Percentiles rank a stretch among this genome's conserved stretches.
These are phyloP conservation scores for Cryphonectria carpinicola DNA, from an alignment of 2,329 filamentous ascomycete species.

Conservation along the genomic window DNA sequence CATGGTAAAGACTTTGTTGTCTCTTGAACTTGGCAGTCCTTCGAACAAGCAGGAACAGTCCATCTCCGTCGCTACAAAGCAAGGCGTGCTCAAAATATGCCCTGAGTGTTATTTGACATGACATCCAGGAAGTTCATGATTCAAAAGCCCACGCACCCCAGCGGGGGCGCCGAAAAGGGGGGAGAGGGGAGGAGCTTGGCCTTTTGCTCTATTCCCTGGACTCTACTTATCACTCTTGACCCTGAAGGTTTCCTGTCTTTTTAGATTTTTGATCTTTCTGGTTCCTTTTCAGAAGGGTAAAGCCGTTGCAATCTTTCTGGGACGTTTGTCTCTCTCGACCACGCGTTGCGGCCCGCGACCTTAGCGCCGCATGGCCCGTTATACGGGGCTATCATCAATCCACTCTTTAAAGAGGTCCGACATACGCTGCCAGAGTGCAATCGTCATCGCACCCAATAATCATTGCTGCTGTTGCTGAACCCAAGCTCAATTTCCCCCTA, in stretches of 20 bases:
- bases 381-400: background rate
- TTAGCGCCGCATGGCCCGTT: background rate
- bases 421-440: background rate
- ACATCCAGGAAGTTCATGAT: background rate
- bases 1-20: too few relatives aligned
- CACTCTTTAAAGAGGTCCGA: background rate
- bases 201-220: background rate
- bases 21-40: too few relatives aligned
- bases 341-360: background rate
- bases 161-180: too few relatives aligned
- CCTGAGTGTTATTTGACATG: background rate
- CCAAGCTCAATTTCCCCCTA: too few relatives aligned
- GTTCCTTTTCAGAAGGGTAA: background rate
- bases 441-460: background rate
- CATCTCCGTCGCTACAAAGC: too few relatives aligned
- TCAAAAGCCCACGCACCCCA: background rate
- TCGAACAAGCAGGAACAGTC: too few relatives aligned
- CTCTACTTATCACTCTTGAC: background rate
- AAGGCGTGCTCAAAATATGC: background rate
- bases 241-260: too few relatives aligned
- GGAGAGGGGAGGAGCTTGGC: background rate
- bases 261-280: too few relatives aligned
- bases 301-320: too few relatives aligned
- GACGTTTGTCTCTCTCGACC: background rate
- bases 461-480: background rate